Percentiles rank a stretch among this genome's conserved stretches.
phyloP scores from a whole-genome alignment of 306 rosid species.

The Prunus dulcis region DNA sequence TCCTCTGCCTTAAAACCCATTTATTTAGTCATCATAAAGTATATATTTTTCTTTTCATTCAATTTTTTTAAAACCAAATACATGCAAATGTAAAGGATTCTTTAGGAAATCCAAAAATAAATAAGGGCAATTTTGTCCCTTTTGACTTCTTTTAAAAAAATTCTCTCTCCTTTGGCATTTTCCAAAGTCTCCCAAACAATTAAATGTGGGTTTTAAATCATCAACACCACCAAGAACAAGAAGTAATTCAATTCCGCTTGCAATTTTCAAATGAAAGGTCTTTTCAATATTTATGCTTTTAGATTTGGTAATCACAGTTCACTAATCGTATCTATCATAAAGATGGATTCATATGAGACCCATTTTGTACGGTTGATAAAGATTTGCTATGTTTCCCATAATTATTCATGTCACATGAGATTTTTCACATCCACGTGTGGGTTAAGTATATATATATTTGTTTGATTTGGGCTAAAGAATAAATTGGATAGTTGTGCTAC shows the following conservation, averaged over 20 bases:
- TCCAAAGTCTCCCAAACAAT: not conserved
- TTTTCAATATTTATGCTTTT: not conserved
- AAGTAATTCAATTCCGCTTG: constrained; percentile 11
- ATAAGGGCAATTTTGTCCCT: too few relatives aligned
- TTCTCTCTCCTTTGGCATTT: too few relatives aligned
- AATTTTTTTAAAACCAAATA: not conserved
- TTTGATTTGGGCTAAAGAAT: too few relatives aligned
- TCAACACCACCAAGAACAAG: constrained; percentile 19
- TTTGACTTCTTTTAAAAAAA: too few relatives aligned
- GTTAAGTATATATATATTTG: not conserved
- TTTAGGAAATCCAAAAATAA: too few relatives aligned
- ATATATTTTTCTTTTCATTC: not conserved
- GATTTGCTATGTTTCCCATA: not conserved
- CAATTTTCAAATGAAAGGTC: constrained; percentile 13
- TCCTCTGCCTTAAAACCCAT: not conserved
- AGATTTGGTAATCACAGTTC: not conserved
- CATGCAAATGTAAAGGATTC: too few relatives aligned
- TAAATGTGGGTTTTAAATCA: constrained; percentile 18
- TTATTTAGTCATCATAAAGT: not conserved
- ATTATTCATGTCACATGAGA: not conserved
- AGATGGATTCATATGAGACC: not conserved
- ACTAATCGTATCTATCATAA: not conserved
- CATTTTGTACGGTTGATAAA: not conserved
- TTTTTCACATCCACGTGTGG: not conserved
- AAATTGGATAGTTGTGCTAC: too few relatives aligned